These are phyloP conservation scores for Bisporella sp. DNA, from an alignment of 2,329 filamentous ascomycete genomes.

Conservation along the genomic window DNA sequence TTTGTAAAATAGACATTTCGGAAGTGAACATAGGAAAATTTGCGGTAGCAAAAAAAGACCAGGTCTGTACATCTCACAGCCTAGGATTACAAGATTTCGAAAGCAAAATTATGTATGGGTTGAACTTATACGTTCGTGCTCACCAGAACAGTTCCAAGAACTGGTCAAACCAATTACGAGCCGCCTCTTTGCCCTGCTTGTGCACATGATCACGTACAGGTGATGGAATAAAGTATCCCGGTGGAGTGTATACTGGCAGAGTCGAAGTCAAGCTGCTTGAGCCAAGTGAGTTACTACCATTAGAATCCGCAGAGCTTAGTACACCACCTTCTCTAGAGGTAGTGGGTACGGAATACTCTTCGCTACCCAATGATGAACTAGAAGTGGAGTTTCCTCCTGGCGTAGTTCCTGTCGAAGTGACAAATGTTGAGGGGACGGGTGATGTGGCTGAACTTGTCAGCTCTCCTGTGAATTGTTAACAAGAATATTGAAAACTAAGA, in stretches of 20 bases:
- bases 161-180: too few relatives aligned
- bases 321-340: background rate
- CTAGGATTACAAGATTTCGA: too few relatives aligned
- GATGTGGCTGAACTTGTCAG: conserved; percentile 3
- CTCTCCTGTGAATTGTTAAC: background rate
- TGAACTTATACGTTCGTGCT: too few relatives aligned
- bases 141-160: too few relatives aligned
- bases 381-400: background rate
- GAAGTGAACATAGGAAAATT: too few relatives aligned
- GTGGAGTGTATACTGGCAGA: background rate
- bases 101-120: too few relatives aligned
- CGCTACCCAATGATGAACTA: background rate
- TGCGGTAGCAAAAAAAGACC: too few relatives aligned
- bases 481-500: background rate
- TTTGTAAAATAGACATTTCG: too few relatives aligned
- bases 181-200: too few relatives aligned
- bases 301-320: background rate
- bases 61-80: too few relatives aligned
- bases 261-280: background rate
- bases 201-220: background rate
- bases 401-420: conserved; percentile 5
- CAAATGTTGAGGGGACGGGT: conserved; percentile 8
- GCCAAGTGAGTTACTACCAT: background rate
- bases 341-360: background rate
- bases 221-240: background rate